A percentile compares a stretch with the other conserved stretches of the same genome.
Conservation (phyloP, 768 basidiomycete genomes). For the Erythrobasidium yunnanense region DNA sequence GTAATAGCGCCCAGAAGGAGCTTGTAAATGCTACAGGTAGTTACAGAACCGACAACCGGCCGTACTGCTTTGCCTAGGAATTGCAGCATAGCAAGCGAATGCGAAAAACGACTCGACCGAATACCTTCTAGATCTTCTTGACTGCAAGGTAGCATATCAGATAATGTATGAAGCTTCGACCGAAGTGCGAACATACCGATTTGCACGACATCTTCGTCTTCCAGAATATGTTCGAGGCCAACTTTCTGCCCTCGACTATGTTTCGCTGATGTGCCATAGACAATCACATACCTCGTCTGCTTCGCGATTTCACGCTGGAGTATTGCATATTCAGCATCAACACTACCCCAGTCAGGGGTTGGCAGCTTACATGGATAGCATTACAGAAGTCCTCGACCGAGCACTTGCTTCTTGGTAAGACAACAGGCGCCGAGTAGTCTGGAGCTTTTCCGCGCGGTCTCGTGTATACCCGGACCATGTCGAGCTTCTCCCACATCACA, state of each 20-base stretch:
- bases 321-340: not conserved
- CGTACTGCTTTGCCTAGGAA: not conserved
- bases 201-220: conserved; percentile 23
- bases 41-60: too few species aligned
- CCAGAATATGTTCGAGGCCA: conserved; percentile 66
- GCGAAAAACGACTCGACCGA: not conserved
- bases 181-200: too few species aligned
- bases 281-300: conserved; percentile 84
- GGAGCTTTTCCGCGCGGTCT: conserved; percentile 84
- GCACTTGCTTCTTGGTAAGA: conserved; percentile 48
- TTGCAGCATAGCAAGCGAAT: not conserved
- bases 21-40: not conserved
- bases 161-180: too few species aligned
- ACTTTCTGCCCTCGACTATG: conserved; percentile 94
- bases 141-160: too few species aligned
- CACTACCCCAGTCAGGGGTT: not conserved
- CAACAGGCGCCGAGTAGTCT: conserved; percentile 83
- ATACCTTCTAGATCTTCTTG: conserved; percentile 23
- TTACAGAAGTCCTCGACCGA: conserved; percentile 50
- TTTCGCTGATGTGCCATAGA: conserved; percentile 97
- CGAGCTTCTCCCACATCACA: conserved; percentile 50
- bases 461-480: conserved; percentile 86
- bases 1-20: not conserved
- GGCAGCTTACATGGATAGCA: not conserved
- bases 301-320: not conserved